These are phyloP conservation scores for Pseudogymnoascus pannorum DNA, from an alignment of 2,329 filamentous ascomycete genomes.

Conservation along the genomic window DNA sequence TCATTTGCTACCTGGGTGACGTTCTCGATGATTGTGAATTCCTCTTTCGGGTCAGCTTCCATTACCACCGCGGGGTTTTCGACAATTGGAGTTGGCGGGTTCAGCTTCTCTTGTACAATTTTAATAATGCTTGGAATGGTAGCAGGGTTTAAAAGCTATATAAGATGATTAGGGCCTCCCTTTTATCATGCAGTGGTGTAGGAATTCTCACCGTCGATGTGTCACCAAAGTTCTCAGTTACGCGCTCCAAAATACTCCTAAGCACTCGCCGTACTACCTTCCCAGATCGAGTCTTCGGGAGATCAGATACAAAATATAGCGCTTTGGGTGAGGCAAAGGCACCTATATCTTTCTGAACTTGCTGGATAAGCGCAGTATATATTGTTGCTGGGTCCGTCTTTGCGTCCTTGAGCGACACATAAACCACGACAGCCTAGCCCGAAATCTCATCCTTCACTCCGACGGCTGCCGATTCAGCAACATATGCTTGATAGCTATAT, in stretches of 20 bases:
- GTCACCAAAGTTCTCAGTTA: slow-evolving; percentile 95
- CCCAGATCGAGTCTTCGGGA: slow-evolving; percentile 93
- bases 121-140: no score
- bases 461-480: slow-evolving; percentile 92
- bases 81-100: no score
- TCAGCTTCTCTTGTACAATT: no score
- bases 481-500: slow-evolving; percentile 53
- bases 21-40: no score
- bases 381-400: slow-evolving; percentile 70
- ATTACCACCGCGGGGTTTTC: no score
- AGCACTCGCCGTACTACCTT: slow-evolving; percentile 99
- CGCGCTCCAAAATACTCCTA: slow-evolving; percentile 95
- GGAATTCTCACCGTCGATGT: slow-evolving; percentile 62
- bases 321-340: slow-evolving; percentile 95
- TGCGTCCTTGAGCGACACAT: slow-evolving; percentile 84
- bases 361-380: slow-evolving; percentile 86
- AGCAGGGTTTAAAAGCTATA: no score
- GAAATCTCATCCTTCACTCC: slow-evolving; percentile 90
- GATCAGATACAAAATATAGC: slow-evolving; percentile 81
- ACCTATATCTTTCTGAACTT: slow-evolving; percentile 94
- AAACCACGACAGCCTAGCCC: slow-evolving; percentile 96
- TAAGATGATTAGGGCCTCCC: slow-evolving; percentile 51
- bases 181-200: slow-evolving; percentile 14
- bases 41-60: no score
- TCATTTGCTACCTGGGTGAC: not conserved